A percentile compares a stretch with the other conserved stretches of the same genome.
phyloP scores from a whole-genome alignment of 83 land plant genomes.

The Larix sibirica region DNA sequence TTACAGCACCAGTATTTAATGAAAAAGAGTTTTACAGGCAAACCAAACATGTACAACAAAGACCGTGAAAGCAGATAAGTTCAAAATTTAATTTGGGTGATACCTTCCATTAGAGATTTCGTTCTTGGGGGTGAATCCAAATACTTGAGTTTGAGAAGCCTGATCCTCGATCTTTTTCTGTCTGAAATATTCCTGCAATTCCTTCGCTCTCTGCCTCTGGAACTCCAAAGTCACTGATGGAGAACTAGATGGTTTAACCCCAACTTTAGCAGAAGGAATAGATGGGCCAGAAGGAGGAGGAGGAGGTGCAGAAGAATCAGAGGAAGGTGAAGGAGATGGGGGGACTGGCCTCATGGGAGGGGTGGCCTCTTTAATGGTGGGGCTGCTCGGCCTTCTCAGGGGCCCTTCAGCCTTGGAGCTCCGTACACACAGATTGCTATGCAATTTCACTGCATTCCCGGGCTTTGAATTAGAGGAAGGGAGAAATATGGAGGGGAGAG shows the following conservation, averaged over 20 bases:
- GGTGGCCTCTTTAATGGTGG: conserved; percentile 24
- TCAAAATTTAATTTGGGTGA: no score
- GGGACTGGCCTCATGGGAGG: conserved; percentile 26
- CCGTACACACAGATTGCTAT: neutral
- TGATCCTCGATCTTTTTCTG: conserved; percentile 66
- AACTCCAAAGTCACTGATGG: conserved; percentile 57
- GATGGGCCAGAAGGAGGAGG: conserved; percentile 6
- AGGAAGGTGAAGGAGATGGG: conserved; percentile 25
- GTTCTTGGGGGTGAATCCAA: conserved; percentile 72
- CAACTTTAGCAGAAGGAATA: neutral
- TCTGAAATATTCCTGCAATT: conserved; percentile 68
- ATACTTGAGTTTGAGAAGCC: conserved; percentile 49
- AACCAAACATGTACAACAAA: neutral
- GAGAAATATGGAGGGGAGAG: no score
- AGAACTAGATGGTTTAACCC: neutral
- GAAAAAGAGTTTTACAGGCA: neutral
- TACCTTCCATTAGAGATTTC: conserved; percentile 83
- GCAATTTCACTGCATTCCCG: no score
- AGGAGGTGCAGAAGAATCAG: conserved; percentile 21
- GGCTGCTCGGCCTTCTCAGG: conserved; percentile 4
- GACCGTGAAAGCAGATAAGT: neutral
- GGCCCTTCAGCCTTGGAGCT: neutral
- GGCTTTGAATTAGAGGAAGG: no score
- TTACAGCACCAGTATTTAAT: neutral
- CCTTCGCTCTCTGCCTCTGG: conserved; percentile 77